These are phyloP conservation scores for Pseudozyma flocculosa DNA, from an alignment of 1,284 basidiomycete genomes.

Conservation along the genomic window DNA sequence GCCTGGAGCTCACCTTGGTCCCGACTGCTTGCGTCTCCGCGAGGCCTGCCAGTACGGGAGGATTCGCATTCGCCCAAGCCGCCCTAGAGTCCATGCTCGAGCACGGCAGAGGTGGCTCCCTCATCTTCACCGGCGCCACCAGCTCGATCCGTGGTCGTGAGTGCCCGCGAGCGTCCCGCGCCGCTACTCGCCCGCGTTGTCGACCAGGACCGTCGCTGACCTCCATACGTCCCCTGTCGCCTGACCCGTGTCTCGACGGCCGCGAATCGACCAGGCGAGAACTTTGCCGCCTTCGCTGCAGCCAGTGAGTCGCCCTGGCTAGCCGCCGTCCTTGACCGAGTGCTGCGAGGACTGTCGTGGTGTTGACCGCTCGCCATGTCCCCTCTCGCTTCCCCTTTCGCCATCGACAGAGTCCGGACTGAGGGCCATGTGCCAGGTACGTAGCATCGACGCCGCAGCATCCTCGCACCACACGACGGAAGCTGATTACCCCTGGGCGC, in stretches of 20 bases:
- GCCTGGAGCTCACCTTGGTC: too few species aligned
- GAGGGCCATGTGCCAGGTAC: slow-evolving; percentile 36
- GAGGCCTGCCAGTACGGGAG: slow-evolving; percentile 17
- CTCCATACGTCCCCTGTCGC: too few species aligned
- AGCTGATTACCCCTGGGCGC: too few species aligned
- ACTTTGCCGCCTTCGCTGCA: slow-evolving; percentile 44
- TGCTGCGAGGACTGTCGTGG: too few species aligned
- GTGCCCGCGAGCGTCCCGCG: background rate
- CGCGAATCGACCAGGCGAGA: slow-evolving; percentile 5
- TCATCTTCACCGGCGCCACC: slow-evolving; percentile 48
- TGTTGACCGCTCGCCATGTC: too few species aligned
- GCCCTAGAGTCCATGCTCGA: slow-evolving; percentile 17
- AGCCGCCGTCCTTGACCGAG: too few species aligned
- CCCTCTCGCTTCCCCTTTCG: too few species aligned
- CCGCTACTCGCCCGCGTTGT: too few species aligned
- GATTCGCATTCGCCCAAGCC: slow-evolving; percentile 40
- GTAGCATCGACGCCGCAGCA: background rate
- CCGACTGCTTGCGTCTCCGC: too few species aligned
- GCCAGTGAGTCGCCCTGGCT: slow-evolving; percentile 37
- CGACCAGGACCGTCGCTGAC: too few species aligned
- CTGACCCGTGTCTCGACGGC: too few species aligned
- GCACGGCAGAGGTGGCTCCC: slow-evolving; percentile 24
- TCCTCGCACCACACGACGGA: too few species aligned
- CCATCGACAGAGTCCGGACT: slow-evolving; percentile 20
- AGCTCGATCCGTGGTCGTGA: slow-evolving; percentile 28